Conservation (phyloP, 2,329 filamentous ascomycete species). For the Fusarium caatingaense region DNA sequence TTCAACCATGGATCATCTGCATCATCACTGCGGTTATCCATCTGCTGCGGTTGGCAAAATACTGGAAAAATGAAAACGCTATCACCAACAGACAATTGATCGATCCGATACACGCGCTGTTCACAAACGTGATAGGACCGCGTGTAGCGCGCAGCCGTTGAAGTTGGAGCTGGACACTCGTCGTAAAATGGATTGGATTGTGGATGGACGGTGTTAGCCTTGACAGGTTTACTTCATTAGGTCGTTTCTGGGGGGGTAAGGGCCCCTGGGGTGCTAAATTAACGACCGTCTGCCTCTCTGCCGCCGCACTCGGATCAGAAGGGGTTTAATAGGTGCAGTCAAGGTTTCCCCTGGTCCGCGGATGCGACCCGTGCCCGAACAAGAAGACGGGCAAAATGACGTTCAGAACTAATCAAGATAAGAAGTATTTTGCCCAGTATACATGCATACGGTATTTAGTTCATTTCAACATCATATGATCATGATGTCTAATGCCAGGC, state of each 20-base stretch:
- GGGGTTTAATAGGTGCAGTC: conserved; percentile 2
- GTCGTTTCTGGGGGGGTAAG: background rate
- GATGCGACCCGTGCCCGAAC: conserved; percentile 27
- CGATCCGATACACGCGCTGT: conserved; percentile 20
- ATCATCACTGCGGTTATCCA: background rate
- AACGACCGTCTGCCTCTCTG: conserved; percentile 8
- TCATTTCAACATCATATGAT: background rate
- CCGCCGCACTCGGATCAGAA: conserved; percentile 17
- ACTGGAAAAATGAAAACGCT: background rate
- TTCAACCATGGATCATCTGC: background rate
- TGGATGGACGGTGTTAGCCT: conserved; percentile 14
- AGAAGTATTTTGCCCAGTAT: background rate
- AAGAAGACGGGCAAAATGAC: conserved; percentile 10
- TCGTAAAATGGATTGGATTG: conserved; percentile 2
- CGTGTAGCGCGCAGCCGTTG: conserved; percentile 35
- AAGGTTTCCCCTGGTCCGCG: conserved; percentile 32
- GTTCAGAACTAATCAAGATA: background rate
- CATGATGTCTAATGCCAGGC: background rate
- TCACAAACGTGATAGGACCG: conserved; percentile 26
- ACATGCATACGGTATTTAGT: background rate
- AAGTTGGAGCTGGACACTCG: conserved; percentile 20
- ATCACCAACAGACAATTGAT: conserved; percentile 8
- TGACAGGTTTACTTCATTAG: background rate
- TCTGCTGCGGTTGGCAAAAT: background rate
- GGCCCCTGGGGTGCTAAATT: conserved; percentile 15